phyloP scores from a whole-genome alignment of 169 alveolate genomes.

The Plasmodium ovale region DNA sequence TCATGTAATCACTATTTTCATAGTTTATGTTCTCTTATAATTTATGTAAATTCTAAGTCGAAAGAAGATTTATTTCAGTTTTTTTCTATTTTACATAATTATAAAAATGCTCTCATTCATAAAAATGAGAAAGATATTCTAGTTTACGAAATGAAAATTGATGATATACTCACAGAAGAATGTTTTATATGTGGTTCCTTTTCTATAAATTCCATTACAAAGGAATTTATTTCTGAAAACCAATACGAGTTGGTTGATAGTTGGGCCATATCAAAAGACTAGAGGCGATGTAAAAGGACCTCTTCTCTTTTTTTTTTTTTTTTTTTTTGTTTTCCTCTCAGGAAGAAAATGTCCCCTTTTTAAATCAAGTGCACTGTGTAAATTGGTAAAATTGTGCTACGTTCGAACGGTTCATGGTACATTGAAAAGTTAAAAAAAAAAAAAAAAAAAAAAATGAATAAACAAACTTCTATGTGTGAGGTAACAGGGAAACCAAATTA shows the following conservation, averaged over 20 bases:
- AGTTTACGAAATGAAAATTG: conserved; percentile 61
- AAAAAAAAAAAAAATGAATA: no score
- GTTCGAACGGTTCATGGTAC: no score
- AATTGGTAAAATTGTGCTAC: no score
- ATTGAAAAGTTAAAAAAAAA: no score
- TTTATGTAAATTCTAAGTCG: conserved; percentile 54
- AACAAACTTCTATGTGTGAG: no score
- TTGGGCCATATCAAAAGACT: conserved; percentile 69
- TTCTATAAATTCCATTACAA: conserved; percentile 53
- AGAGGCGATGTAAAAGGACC: no score
- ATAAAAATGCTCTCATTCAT: conserved; percentile 57
- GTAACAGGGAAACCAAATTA: no score
- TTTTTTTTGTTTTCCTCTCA: no score
- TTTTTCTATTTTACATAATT: conserved; percentile 36
- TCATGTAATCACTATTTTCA: conserved; percentile 77
- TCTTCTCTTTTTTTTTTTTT: no score
- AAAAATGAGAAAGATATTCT: conserved; percentile 51
- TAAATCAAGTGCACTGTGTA: no score
- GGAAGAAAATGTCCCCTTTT: no score
- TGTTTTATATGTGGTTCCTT: conserved; percentile 73
- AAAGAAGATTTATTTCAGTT: conserved; percentile 64
- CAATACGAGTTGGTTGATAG: conserved; percentile 58
- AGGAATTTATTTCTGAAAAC: conserved; percentile 24
- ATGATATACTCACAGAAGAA: conserved; percentile 76
- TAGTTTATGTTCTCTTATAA: conserved; percentile 57